These are phyloP conservation scores for Fusarium nodosum DNA, from an alignment of 2,329 filamentous ascomycete genomes.

Conservation along the genomic window DNA sequence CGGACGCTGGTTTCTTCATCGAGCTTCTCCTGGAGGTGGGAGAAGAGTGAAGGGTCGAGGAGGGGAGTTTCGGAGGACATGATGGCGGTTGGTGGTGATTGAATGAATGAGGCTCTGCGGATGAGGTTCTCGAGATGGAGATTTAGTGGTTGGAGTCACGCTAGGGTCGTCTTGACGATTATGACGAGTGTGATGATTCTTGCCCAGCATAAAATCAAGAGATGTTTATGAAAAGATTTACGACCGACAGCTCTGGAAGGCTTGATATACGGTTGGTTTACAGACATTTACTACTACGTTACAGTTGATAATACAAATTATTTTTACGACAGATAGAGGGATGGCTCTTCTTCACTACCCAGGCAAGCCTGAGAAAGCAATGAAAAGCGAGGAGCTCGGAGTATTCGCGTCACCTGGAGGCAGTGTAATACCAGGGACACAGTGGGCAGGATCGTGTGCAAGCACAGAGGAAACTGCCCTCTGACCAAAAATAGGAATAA, in stretches of 20 bases:
- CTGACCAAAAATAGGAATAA: constrained; percentile 77
- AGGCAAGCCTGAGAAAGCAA: constrained; percentile 57
- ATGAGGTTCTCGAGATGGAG: constrained; percentile 31
- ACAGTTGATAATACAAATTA: fast-evolving
- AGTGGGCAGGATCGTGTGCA: constrained; percentile 57
- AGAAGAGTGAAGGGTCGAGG: constrained; percentile 85
- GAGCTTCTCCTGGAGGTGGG: constrained; percentile 87
- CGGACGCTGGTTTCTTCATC: constrained; percentile 87
- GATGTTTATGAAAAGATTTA: background rate
- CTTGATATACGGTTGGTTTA: background rate
- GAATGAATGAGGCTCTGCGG: constrained; percentile 39
- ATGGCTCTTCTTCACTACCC: constrained; percentile 60
- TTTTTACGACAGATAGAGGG: background rate
- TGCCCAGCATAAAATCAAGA: constrained; percentile 8
- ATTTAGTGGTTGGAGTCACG: constrained; percentile 23
- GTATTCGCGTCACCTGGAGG: constrained; percentile 56
- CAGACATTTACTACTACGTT: fast-evolving
- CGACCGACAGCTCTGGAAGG: background rate
- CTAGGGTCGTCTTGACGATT: constrained; percentile 15
- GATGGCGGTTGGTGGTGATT: constrained; percentile 22
- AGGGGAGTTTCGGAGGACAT: constrained; percentile 56
- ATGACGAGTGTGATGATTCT: constrained; percentile 7
- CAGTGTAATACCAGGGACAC: constrained; percentile 58
- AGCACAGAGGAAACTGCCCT: constrained; percentile 58
- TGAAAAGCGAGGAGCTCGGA: constrained; percentile 55